Percentiles rank a stretch among this genome's conserved stretches.
Conservation (phyloP, 352 stramenopile genomes). For the Phytophthora pseudosyringae region DNA sequence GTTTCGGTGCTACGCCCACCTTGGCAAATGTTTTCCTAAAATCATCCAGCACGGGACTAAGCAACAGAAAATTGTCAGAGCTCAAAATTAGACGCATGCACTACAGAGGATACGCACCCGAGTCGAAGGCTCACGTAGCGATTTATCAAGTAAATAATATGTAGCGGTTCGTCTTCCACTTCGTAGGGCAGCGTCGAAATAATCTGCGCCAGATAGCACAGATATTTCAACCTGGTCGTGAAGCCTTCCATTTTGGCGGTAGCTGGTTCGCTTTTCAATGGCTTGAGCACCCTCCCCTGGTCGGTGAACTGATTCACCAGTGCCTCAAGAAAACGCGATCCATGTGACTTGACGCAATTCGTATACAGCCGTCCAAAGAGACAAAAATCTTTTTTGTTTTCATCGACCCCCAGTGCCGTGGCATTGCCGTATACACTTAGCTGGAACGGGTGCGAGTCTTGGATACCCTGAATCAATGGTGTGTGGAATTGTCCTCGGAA, state of each 20-base stretch:
- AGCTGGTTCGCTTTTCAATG: conserved; percentile 23
- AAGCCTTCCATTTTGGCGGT: conserved; percentile 15
- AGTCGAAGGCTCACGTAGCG: conserved; percentile 82
- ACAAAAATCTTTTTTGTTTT: conserved; percentile 76
- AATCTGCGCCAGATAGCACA: conserved; percentile 77
- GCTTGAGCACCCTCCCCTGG: conserved; percentile 49
- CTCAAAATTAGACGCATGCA: background rate
- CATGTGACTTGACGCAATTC: conserved; percentile 58
- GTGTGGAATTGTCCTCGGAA: conserved; percentile 61
- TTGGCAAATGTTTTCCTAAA: conserved; percentile 57
- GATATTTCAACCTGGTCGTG: conserved; percentile 59
- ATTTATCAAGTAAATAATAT: conserved; percentile 90
- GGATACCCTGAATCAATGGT: conserved; percentile 67
- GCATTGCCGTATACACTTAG: conserved; percentile 55
- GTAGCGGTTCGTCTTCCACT: conserved; percentile 83
- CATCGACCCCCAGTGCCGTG: conserved; percentile 62
- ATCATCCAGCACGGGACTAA: conserved; percentile 61
- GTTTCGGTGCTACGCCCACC: conserved; percentile 40
- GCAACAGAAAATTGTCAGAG: conserved; percentile 14
- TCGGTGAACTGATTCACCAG: conserved; percentile 79
- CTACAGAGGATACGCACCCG: conserved; percentile 46
- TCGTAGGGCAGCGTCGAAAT: conserved; percentile 79
- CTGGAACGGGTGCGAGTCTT: conserved; percentile 73
- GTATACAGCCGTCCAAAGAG: conserved; percentile 78
- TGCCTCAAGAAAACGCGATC: conserved; percentile 68